Conservation (phyloP, 2,329 filamentous ascomycete species). For the Xylariaceae sp. region DNA sequence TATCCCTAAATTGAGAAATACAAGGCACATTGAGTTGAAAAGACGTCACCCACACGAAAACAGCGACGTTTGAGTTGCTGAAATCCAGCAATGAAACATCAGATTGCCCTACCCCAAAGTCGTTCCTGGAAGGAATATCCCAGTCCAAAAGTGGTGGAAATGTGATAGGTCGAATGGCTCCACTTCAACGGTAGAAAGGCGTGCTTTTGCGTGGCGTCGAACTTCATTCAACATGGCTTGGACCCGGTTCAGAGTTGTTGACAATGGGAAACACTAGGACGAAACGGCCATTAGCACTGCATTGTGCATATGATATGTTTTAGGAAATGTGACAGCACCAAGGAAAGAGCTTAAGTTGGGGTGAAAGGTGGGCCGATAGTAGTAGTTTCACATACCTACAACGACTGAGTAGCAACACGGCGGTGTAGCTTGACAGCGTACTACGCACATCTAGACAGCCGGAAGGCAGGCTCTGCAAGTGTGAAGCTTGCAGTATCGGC, state of each 20-base stretch:
- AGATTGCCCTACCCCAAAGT: too few relatives aligned
- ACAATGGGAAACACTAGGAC: slow-evolving; percentile 4
- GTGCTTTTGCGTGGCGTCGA: slow-evolving; percentile 6
- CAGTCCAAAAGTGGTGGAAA: slow-evolving; percentile 3
- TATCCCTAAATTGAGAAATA: too few relatives aligned
- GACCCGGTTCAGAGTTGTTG: neutral
- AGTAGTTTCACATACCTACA: slow-evolving; percentile 5
- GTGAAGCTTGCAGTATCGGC: slow-evolving; percentile 66
- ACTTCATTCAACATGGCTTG: neutral
- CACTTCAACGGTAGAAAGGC: slow-evolving; percentile 1
- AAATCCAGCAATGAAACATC: too few relatives aligned
- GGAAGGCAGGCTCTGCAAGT: slow-evolving; percentile 59
- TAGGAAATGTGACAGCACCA: too few relatives aligned
- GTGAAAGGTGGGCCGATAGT: too few relatives aligned
- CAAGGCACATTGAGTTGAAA: too few relatives aligned
- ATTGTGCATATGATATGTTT: too few relatives aligned
- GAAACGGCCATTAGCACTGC: too few relatives aligned
- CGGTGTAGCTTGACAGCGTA: neutral
- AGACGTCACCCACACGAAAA: too few relatives aligned
- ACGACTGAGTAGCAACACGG: neutral
- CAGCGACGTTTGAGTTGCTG: too few relatives aligned
- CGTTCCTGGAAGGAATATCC: slow-evolving; percentile 3
- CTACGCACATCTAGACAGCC: slow-evolving; percentile 31
- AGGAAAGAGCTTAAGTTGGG: too few relatives aligned
- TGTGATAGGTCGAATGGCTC: slow-evolving; percentile 15